Evolutionary conservation across 2,329 filamentous ascomycete genomes (phyloP).

Genomic region (Thielaviopsis ethacetica): DNA sequence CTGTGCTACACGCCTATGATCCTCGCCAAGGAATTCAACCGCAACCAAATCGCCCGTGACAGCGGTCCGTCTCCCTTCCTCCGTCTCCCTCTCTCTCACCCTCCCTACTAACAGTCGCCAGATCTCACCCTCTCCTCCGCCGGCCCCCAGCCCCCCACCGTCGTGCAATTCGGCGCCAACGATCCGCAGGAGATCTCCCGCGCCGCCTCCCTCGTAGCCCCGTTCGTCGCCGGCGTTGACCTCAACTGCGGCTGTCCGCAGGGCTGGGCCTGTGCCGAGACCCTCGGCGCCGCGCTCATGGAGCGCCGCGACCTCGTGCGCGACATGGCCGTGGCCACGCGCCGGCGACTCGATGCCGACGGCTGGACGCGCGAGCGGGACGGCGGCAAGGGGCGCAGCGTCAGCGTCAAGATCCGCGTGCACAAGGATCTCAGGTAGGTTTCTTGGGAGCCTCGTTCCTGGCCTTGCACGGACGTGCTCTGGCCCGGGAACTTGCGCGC

Average conservation of each 20-base stretch:
- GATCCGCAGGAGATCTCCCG: slow-evolving; percentile 43
- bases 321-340: slow-evolving; percentile 44
- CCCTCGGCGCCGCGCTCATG: slow-evolving; percentile 54
- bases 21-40: slow-evolving; percentile 51
- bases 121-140: slow-evolving; percentile 45
- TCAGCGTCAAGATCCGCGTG: slow-evolving; percentile 56
- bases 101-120: slow-evolving; percentile 14
- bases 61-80: slow-evolving; percentile 28
- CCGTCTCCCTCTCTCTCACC: neutral
- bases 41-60: slow-evolving; percentile 40
- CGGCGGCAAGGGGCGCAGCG: slow-evolving; percentile 32
- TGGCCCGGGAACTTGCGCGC: too few species aligned
- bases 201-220: slow-evolving; percentile 43
- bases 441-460: too few species aligned
- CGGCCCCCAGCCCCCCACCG: slow-evolving; percentile 37
- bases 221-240: slow-evolving; percentile 47
- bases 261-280: slow-evolving; percentile 53
- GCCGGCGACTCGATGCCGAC: slow-evolving; percentile 30
- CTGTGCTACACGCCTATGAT: slow-evolving; percentile 60
- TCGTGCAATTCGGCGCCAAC: slow-evolving; percentile 52
- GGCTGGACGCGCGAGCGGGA: slow-evolving; percentile 35
- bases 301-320: slow-evolving; percentile 46
- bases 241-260: slow-evolving; percentile 61
- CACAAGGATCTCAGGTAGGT: slow-evolving; percentile 42
- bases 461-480: too few species aligned